Evolutionary conservation across 176 grass and related monocot genomes (phyloP).

Genomic region (Oryza glumipatula): DNA sequence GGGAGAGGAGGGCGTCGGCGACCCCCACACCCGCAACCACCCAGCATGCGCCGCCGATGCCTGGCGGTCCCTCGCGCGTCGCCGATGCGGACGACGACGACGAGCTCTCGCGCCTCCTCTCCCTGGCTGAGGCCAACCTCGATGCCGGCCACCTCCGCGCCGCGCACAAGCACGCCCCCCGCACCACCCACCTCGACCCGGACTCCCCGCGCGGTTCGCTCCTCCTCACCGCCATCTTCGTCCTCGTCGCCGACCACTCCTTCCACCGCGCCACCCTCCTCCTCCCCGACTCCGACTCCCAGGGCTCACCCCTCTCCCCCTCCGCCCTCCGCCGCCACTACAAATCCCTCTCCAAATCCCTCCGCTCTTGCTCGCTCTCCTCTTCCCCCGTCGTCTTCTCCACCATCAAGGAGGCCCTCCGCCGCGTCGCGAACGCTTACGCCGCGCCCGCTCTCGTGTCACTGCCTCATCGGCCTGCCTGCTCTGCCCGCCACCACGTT

Average conservation of each 20-base stretch:
- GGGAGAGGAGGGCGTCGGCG: too few relatives aligned
- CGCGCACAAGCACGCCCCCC: conserved; percentile 68
- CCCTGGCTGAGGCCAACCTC: conserved; percentile 62
- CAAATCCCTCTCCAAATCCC: conserved; percentile 69
- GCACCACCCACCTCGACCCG: conserved; percentile 56
- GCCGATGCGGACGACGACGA: background rate
- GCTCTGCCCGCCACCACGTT: too few relatives aligned
- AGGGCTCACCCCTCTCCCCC: background rate
- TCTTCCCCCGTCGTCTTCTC: background rate
- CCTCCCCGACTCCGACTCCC: conserved; percentile 9
- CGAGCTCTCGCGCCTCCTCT: conserved; percentile 44
- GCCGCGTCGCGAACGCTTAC: conserved; percentile 59
- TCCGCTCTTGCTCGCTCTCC: conserved; percentile 38
- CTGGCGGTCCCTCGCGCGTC: conserved; percentile 10
- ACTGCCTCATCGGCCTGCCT: too few relatives aligned
- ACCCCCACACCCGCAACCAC: background rate
- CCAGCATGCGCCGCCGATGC: conserved; percentile 13
- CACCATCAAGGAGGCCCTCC: conserved; percentile 64
- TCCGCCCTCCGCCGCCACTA: conserved; percentile 58
- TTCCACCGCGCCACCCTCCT: conserved; percentile 59
- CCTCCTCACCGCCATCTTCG: conserved; percentile 52
- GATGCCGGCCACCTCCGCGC: conserved; percentile 40
- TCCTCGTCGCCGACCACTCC: conserved; percentile 62
- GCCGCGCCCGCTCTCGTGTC: conserved; percentile 42
- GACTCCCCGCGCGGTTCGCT: conserved; percentile 30